Conservation (phyloP, 2,329 filamentous ascomycete genomes). For the Clonostachys chloroleuca region DNA sequence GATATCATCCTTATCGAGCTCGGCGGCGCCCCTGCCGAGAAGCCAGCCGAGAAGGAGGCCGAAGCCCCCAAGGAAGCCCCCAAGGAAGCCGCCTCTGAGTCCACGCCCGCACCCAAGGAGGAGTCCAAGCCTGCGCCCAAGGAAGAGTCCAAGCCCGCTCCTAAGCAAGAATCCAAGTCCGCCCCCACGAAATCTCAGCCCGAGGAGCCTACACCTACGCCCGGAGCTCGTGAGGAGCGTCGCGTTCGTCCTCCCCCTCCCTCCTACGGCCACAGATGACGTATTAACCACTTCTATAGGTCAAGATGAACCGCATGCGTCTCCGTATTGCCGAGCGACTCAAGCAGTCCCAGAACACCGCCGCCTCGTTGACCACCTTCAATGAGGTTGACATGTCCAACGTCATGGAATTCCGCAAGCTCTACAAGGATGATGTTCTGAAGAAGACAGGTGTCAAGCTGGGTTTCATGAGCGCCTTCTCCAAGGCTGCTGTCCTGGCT, state of each 20-base stretch:
- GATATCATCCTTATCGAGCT: slow-evolving; percentile 82
- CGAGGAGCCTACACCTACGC: slow-evolving; percentile 19
- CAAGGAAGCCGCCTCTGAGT: slow-evolving; percentile 10
- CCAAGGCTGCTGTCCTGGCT: slow-evolving; percentile 81
- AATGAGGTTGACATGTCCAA: slow-evolving; percentile 99
- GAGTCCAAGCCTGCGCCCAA: slow-evolving; percentile 25
- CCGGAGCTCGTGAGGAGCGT: slow-evolving; percentile 80
- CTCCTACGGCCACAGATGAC: slow-evolving; percentile 2
- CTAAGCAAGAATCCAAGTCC: slow-evolving; percentile 17
- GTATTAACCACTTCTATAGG: slow-evolving; percentile 42
- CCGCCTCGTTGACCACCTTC: slow-evolving; percentile 94
- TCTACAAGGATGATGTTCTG: slow-evolving; percentile 93
- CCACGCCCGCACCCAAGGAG: slow-evolving; percentile 12
- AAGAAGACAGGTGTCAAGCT: slow-evolving; percentile 98
- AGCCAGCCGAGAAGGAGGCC: slow-evolving; percentile 28
- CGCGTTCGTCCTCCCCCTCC: slow-evolving; percentile 55
- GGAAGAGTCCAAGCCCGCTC: slow-evolving; percentile 16
- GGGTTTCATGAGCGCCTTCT: slow-evolving; percentile 99
- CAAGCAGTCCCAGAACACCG: slow-evolving; percentile 99
- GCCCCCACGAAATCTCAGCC: slow-evolving; percentile 2
- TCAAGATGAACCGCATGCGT: slow-evolving; percentile 99
- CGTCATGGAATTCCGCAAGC: slow-evolving; percentile 93
- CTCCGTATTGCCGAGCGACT: slow-evolving; percentile 94
- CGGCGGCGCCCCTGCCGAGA: slow-evolving; percentile 49
- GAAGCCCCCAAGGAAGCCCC: slow-evolving; percentile 14